These are phyloP conservation scores for Calocybe cyanea DNA, from an alignment of 768 basidiomycete species.

Conservation along the genomic window DNA sequence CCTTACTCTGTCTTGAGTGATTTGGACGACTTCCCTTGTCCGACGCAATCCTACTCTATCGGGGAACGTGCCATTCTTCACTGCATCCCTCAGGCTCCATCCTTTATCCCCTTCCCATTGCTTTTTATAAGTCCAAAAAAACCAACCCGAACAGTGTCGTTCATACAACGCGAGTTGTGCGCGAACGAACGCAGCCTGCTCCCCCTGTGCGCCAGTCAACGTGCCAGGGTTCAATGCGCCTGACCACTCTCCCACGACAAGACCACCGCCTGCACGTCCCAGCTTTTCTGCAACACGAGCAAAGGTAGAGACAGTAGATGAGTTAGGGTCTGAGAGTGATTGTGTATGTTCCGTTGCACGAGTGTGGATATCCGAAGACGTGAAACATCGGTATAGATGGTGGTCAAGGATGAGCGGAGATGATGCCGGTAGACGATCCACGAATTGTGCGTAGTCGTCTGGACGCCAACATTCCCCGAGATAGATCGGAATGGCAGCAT, in stretches of 20 bases:
- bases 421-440: constrained; percentile 25
- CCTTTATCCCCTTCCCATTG: constrained; percentile 60
- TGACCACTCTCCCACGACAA: constrained; percentile 80
- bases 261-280: constrained; percentile 29
- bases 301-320: constrained; percentile 36
- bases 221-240: constrained; percentile 69
- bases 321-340: constrained; percentile 38
- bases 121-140: constrained; percentile 86
- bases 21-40: constrained; percentile 17
- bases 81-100: constrained; percentile 70
- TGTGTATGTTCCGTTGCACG: constrained; percentile 52
- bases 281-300: constrained; percentile 27
- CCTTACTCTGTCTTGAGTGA: constrained; percentile 15
- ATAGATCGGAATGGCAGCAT: constrained; percentile 62
- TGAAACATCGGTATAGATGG: constrained; percentile 83
- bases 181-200: constrained; percentile 44
- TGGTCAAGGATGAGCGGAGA: constrained; percentile 66
- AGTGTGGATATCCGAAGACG: constrained; percentile 49
- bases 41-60: constrained; percentile 39
- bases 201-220: constrained; percentile 33
- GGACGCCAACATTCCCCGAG: constrained; percentile 75
- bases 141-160: constrained; percentile 63
- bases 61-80: constrained; percentile 60
- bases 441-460: constrained; percentile 56
- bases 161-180: constrained; percentile 71